A percentile compares a stretch with the other conserved stretches of the same genome.
Evolutionary conservation across 805 yeast species (phyloP).

Genomic region (Saccharomycopsis schoenii): DNA sequence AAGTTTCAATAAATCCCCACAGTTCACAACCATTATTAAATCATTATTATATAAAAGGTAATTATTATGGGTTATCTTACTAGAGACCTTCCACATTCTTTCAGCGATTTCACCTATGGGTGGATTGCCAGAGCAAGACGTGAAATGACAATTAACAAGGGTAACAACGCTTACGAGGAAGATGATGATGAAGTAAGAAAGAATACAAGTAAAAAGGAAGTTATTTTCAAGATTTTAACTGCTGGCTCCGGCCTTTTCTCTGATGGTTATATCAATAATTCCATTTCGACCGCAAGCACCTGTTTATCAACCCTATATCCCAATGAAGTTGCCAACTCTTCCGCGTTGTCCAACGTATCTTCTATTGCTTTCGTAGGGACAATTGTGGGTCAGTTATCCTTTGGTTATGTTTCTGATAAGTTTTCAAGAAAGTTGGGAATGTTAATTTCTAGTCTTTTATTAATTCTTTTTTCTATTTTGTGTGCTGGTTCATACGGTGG

Average conservation of each 20-base stretch:
- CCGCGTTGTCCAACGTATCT: conserved; percentile 70
- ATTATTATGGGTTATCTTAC: conserved; percentile 21
- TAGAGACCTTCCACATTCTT: conserved; percentile 42
- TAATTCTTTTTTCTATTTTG: conserved; percentile 69
- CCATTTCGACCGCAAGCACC: conserved; percentile 68
- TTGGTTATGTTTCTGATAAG: conserved; percentile 76
- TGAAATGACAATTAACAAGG: conserved; percentile 34
- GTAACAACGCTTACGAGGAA: conserved; percentile 20
- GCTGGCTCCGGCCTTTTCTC: conserved; percentile 91
- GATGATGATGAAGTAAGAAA: conserved; percentile 21
- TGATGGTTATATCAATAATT: conserved; percentile 87
- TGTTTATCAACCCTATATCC: conserved; percentile 63
- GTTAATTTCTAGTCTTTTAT: conserved; percentile 65
- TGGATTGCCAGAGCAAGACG: conserved; percentile 33
- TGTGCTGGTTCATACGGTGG: conserved; percentile 86
- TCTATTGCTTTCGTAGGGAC: conserved; percentile 90
- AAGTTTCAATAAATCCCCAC: neutral
- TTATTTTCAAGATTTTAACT: conserved; percentile 58
- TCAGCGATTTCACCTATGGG: conserved; percentile 29
- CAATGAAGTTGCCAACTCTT: conserved; percentile 45
- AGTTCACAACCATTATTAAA: neutral
- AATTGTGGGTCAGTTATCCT: conserved; percentile 72
- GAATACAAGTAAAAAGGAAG: conserved; percentile 17
- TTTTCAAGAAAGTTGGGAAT: conserved; percentile 75
- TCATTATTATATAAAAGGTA: neutral